These are phyloP conservation scores for Phaeotremella fagi DNA, from an alignment of 768 basidiomycete species.

Conservation along the genomic window DNA sequence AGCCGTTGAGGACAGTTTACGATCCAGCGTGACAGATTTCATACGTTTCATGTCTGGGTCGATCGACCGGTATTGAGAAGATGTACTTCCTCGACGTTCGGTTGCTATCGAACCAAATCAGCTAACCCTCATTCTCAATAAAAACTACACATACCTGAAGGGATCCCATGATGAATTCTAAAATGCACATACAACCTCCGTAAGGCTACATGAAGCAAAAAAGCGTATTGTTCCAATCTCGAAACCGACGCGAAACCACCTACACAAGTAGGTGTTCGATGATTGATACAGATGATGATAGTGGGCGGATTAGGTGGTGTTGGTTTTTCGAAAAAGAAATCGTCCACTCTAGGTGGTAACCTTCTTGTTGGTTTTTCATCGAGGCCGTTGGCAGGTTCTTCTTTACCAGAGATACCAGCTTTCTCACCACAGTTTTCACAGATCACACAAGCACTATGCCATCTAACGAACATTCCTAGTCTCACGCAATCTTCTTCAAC, in stretches of 20 bases:
- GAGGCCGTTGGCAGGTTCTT: too few relatives aligned
- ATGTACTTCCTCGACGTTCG: neutral
- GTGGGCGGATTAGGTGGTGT: slow-evolving; percentile 11
- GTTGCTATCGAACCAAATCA: neutral
- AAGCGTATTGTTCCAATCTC: slow-evolving; percentile 93
- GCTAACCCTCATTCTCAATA: neutral
- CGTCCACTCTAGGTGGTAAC: slow-evolving; percentile 71
- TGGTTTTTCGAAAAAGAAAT: slow-evolving; percentile 62
- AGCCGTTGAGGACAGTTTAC: slow-evolving; percentile 90
- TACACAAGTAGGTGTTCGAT: slow-evolving; percentile 63
- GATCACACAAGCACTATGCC: slow-evolving; percentile 93
- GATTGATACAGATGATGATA: slow-evolving; percentile 70
- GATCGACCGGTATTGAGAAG: neutral
- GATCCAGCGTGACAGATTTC: slow-evolving; percentile 89
- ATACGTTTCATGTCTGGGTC: slow-evolving; percentile 86
- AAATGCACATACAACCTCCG: slow-evolving; percentile 72
- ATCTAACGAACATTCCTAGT: slow-evolving; percentile 89
- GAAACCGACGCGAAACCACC: slow-evolving; percentile 85
- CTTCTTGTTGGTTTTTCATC: slow-evolving; percentile 58
- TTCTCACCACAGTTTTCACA: slow-evolving; percentile 75
- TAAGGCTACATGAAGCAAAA: slow-evolving; percentile 90
- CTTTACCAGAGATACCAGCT: slow-evolving; percentile 53
- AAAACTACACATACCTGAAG: slow-evolving; percentile 26
- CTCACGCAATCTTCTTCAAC: slow-evolving; percentile 97
- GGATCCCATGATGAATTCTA: slow-evolving; percentile 34